phyloP scores from a whole-genome alignment of 2,329 filamentous ascomycete species.

The Sporothrix curviconia region DNA sequence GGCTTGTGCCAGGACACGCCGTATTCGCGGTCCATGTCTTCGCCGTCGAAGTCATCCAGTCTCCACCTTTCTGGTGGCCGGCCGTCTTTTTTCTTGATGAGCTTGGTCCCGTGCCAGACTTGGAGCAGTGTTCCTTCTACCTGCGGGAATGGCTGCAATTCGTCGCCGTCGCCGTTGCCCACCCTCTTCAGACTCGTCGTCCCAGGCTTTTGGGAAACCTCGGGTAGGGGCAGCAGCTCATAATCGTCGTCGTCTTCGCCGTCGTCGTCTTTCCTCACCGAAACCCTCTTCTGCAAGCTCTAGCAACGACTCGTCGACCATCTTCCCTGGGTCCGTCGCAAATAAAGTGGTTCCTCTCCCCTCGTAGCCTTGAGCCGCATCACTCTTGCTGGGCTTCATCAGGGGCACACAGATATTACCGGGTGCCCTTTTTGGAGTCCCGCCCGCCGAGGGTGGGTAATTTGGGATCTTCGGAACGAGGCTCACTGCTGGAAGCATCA shows the following conservation, averaged over 20 bases:
- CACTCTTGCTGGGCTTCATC: no score
- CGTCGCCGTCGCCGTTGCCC: conserved; percentile 22
- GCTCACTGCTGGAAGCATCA: not conserved
- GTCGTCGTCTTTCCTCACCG: conserved; percentile 26
- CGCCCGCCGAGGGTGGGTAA: no score
- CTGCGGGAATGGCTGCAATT: conserved; percentile 26
- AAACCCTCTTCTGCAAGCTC: conserved; percentile 29
- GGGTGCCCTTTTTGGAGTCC: not conserved
- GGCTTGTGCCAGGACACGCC: conserved; percentile 39
- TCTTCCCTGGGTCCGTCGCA: no score
- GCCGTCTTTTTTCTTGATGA: not conserved
- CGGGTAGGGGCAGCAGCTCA: conserved; percentile 45
- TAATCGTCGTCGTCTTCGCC: conserved; percentile 25
- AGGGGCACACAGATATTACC: conserved; percentile 32
- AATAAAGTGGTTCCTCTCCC: no score
- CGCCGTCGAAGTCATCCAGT: conserved; percentile 44
- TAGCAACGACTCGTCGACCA: conserved; percentile 46
- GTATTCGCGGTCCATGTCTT: conserved; percentile 40
- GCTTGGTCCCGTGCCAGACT: conserved; percentile 25
- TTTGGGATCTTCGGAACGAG: not conserved
- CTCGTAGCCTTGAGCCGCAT: no score
- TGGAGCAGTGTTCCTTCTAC: conserved; percentile 29
- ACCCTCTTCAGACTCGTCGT: conserved; percentile 11
- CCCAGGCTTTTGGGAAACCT: conserved; percentile 28
- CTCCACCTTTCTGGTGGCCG: not conserved